Evolutionary conservation across 805 yeast genomes (phyloP).

Genomic region (Pichia manshurica): DNA sequence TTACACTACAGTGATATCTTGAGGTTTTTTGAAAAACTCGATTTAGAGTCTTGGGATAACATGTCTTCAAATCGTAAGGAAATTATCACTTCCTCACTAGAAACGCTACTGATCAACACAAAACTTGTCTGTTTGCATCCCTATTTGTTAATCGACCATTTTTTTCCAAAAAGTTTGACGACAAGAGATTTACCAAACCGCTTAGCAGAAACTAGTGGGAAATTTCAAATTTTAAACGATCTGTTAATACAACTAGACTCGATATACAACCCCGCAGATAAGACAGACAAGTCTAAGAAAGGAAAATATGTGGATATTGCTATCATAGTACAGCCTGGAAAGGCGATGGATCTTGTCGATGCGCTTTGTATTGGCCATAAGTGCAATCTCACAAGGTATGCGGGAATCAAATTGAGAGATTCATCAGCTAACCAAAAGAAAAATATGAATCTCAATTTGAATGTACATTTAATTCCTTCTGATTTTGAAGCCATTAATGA

Average conservation of each 20-base stretch:
- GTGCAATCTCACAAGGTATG: constrained; percentile 50
- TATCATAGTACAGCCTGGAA: constrained; percentile 62
- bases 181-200: constrained; percentile 67
- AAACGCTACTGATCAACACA: constrained; percentile 68
- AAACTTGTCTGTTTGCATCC: constrained; percentile 86
- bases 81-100: constrained; percentile 67
- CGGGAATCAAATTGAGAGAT: constrained; percentile 58
- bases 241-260: constrained; percentile 49
- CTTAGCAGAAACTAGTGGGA: constrained; percentile 75
- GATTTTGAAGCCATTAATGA: constrained; percentile 22
- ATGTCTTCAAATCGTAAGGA: constrained; percentile 23
- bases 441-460: constrained; percentile 18
- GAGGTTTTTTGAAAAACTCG: constrained; percentile 69
- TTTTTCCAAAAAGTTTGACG: constrained; percentile 72
- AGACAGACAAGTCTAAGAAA: constrained; percentile 12
- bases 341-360: constrained; percentile 66
- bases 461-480: constrained; percentile 38
- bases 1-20: constrained; percentile 87
- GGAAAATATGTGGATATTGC: constrained; percentile 46
- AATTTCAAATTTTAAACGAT: constrained; percentile 65
- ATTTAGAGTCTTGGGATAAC: constrained; percentile 22
- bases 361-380: constrained; percentile 62
- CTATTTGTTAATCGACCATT: constrained; percentile 73
- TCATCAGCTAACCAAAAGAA: constrained; percentile 21
- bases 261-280: constrained; percentile 25